Conservation (phyloP, 495 filamentous ascomycete species). For the Tetracladium marchalianum region DNA sequence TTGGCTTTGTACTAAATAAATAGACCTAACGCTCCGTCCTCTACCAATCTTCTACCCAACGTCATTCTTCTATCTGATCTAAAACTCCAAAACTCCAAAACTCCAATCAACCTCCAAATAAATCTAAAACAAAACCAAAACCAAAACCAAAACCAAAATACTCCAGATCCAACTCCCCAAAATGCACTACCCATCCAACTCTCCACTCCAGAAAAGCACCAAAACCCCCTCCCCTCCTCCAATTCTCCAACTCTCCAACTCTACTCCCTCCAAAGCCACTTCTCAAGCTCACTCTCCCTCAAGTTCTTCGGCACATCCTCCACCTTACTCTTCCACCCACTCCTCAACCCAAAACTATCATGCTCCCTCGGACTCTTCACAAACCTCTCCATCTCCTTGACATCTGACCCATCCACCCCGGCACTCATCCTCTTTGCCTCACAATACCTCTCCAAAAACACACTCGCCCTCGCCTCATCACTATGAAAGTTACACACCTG, state of each 20-base stretch:
- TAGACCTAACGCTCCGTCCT: no score
- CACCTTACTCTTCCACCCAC: slow-evolving; percentile 25
- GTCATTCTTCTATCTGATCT: no score
- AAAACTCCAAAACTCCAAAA: no score
- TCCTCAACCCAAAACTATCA: slow-evolving; percentile 23
- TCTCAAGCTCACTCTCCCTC: slow-evolving; percentile 27
- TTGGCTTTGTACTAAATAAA: no score
- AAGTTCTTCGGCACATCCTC: slow-evolving; percentile 22
- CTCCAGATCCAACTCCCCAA: no score
- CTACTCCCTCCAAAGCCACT: slow-evolving; percentile 33
- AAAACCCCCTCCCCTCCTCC: no score
- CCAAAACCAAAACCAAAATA: no score
- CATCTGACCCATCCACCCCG: slow-evolving; percentile 26
- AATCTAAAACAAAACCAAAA: no score
- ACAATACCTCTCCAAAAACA: slow-evolving; percentile 32
- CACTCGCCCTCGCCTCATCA: slow-evolving; percentile 33
- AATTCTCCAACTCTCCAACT: slow-evolving; percentile 13
- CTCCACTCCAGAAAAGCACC: no score
- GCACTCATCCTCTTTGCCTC: slow-evolving; percentile 22
- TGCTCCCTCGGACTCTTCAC: slow-evolving; percentile 26
- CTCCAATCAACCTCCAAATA: no score
- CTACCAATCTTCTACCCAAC: no score
- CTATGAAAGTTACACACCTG: slow-evolving; percentile 34
- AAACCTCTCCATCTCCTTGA: slow-evolving; percentile 21
- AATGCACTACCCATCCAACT: no score